Base-by-base conservation (phyloP, 225 moss, liverwort and hornwort species). In the Physcomitrellopsis africana region DNA sequence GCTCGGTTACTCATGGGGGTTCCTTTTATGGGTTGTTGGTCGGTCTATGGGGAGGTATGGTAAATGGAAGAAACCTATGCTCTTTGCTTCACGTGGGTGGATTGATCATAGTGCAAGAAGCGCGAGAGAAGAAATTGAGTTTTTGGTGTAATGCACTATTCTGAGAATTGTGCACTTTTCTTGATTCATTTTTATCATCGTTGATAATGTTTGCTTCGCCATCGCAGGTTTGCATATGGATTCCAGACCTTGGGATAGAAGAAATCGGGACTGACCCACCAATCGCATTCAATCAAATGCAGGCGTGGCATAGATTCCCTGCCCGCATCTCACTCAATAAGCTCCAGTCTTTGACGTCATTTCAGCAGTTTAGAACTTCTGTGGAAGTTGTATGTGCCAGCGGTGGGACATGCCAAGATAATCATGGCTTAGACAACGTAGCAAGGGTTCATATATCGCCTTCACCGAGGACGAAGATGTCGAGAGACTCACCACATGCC, bases 261-360 rank as follows among this genome's bases (percentile, higher is more conserved):
- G 68, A 76, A 67, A 51, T 15, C 44, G 69, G 46, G 20, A 64
- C 44, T 48, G 24, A 67, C 15, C 46, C 61, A 11, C 19, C 22
- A 67, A 27, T 52, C 29, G 48, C 29, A n/a, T 61, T 60, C 18
- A 70, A 81, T 73, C 73, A 63, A 79, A 85, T 85, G 85, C 85
- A 87, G 84, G 87, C 87, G 49, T 87, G 87, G 81, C 73, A 64
- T 47, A 84, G 81, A 69, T 76, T 82, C 32, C 85, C 85, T 79
- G 79, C 82, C 12, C 85, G 82, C 79, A 69, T 77, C 73, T 63
- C 85, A 15, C 73, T 73, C 18, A 79, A 49, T 65, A 85, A 85
- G 53, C 69, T 85, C 56, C 73, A 85, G 59, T 82, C 82, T 8
- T 11, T 82, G 60, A 73, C 76, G 11, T 76, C 82, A 16, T 68